These are phyloP conservation scores for Pleurotus eryngii DNA, from an alignment of 768 basidiomycete genomes.

Conservation along the genomic window DNA sequence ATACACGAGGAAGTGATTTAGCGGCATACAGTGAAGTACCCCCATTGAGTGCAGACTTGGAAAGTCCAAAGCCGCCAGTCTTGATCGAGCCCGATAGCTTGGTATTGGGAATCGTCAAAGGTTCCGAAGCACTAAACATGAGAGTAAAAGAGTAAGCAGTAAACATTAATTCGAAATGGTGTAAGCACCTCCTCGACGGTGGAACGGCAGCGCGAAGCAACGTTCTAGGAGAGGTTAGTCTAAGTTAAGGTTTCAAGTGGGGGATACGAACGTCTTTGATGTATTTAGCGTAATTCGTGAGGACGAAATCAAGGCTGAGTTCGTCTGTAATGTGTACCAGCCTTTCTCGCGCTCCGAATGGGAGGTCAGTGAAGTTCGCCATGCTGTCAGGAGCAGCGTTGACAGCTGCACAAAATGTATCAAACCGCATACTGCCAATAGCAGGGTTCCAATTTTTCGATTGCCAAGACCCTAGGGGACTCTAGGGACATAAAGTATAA, in stretches of 20 bases:
- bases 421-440: constrained; percentile 59
- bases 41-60: constrained; percentile 96
- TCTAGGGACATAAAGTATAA: constrained; percentile 27
- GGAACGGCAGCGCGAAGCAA: constrained; percentile 51
- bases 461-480: constrained; percentile 76
- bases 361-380: constrained; percentile 31
- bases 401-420: constrained; percentile 64
- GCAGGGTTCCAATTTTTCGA: constrained; percentile 82
- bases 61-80: constrained; percentile 87
- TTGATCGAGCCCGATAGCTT: constrained; percentile 57
- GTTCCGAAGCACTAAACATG: constrained; percentile 79
- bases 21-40: constrained; percentile 76
- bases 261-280: constrained; percentile 56
- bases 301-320: constrained; percentile 50
- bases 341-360: constrained; percentile 46
- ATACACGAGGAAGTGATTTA: not conserved
- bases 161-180: too few relatives aligned
- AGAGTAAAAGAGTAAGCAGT: not conserved
- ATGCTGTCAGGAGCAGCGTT: constrained; percentile 38
- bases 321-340: constrained; percentile 45
- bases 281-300: constrained; percentile 75
- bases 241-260: not conserved
- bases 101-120: constrained; percentile 63
- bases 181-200: constrained; percentile 31
- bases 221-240: constrained; percentile 31